Evolutionary conservation across 1,139 yeast species (phyloP).

Genomic region (Kurtzmaniella natalensis): DNA sequence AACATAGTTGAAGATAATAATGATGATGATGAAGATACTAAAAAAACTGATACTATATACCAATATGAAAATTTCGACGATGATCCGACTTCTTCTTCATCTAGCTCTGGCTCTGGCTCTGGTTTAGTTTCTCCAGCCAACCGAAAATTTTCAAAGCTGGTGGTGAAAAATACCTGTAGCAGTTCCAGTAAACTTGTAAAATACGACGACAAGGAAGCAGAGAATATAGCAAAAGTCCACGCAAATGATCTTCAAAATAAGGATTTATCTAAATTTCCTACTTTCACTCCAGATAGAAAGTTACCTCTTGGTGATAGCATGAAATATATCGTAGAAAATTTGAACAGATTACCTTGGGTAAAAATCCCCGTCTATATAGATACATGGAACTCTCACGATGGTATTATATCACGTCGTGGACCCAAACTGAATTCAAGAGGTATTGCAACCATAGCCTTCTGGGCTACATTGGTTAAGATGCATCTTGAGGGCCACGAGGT

Average conservation of each 20-base stretch:
- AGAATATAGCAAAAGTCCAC: conserved; percentile 18
- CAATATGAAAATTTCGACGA: background rate
- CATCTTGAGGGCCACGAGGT: conserved; percentile 22
- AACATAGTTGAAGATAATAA: conserved; percentile 3
- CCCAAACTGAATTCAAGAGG: conserved; percentile 51
- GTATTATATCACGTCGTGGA: conserved; percentile 67
- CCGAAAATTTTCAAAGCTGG: background rate
- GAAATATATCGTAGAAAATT: conserved; percentile 38
- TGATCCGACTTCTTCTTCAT: background rate
- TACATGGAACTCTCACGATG: conserved; percentile 69
- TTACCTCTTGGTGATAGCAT: conserved; percentile 43
- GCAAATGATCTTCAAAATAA: conserved; percentile 14
- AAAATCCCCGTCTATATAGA: conserved; percentile 63
- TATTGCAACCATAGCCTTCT: conserved; percentile 47
- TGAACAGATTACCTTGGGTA: conserved; percentile 58
- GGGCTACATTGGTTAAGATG: conserved; percentile 43
- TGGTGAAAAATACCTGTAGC: background rate
- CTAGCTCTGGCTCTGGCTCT: background rate
- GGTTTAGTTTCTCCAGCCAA: too few species aligned
- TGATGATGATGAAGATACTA: conserved; percentile 11
- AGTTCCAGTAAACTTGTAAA: background rate
- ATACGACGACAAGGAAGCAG: conserved; percentile 24
- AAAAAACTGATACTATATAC: background rate
- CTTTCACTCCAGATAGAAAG: conserved; percentile 22
- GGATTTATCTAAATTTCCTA: conserved; percentile 22